Base-by-base conservation (phyloP, 257 asterid genomes). In the Craterostigma plantagineum region DNA sequence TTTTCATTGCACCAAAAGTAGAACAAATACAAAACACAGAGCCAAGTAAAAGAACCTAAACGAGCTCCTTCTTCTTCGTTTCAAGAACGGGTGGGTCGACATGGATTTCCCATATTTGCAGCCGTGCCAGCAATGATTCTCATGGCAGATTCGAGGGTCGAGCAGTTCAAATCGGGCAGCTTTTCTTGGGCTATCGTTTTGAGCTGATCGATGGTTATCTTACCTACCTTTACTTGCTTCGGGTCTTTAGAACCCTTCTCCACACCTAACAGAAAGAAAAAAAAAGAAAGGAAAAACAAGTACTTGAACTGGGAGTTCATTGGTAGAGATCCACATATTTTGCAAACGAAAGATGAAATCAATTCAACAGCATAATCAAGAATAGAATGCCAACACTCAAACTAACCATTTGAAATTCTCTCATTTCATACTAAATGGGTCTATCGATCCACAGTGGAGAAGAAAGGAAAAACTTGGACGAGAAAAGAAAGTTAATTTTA, bases 71-170 rank as follows among this genome's bases (percentile, higher is more conserved):
- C 67, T 43, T 40, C 65, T 83, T 90, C 0, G 77, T 86, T 63
- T 70, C 72, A 55, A 82, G 98, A 57, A 90, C 38, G 0, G 98
- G 98, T 34, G 98, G 95, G 49, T 90, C 95, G 16, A 90, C 56
- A 14, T 90, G 91, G 11, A 90, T 75, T n/a, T 52, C 98, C 98
- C 98, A 90, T 90, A 59, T 90, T 90, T 33, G 92, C 81, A 9
- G 97, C 97, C 34, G 97, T 81, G 59, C 97, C 97, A 16, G 98
- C 98, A 18, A 90, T 90, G 39, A 79, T 83, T 57, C 95, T 79
- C 95, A 90, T 90, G 11, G 95, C 98, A 0, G 98, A 79, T 56
- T 86, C 97, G 18, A 81, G 45, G 16, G 38, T 62, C 6, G 76
- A 38, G 38, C 97, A 86, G 36, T 86, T 86, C 61, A 86, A 72